Conservation (phyloP, 2,329 filamentous ascomycete genomes). For the Torrubiellomyces zombiae region DNA sequence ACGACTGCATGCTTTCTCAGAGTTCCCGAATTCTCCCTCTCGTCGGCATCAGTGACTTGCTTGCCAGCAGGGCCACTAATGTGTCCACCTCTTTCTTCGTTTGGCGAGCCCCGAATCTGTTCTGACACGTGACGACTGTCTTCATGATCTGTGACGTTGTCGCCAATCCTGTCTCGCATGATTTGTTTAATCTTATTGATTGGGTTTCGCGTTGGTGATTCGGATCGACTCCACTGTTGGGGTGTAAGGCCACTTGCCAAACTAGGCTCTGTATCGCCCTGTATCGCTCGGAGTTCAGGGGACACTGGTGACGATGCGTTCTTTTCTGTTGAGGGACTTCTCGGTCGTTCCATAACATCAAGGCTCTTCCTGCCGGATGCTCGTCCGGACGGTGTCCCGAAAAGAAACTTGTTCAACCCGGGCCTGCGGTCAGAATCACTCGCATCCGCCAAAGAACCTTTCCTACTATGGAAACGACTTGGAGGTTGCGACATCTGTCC, state of each 20-base stretch:
- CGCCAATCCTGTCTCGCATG: slow-evolving; percentile 36
- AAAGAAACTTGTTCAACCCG: slow-evolving; percentile 7
- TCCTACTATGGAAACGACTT: slow-evolving; percentile 17
- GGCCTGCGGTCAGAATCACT: slow-evolving; percentile 23
- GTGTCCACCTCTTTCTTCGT: no score
- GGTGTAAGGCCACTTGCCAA: slow-evolving; percentile 49
- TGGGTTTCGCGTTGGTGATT: slow-evolving; percentile 46
- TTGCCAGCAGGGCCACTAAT: no score
- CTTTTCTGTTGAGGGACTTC: slow-evolving; percentile 22
- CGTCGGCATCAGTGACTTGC: slow-evolving; percentile 5
- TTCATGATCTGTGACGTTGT: slow-evolving; percentile 21
- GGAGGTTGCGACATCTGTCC: slow-evolving; percentile 10
- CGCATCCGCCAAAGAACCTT: slow-evolving; percentile 20
- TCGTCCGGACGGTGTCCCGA: slow-evolving; percentile 9
- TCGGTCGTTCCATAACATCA: slow-evolving; percentile 24
- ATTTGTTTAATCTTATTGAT: slow-evolving; percentile 38
- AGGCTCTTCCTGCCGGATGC: slow-evolving; percentile 24
- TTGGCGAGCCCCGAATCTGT: slow-evolving; percentile 9
- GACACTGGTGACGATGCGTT: slow-evolving; percentile 32
- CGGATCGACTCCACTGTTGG: slow-evolving; percentile 41
- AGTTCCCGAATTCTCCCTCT: slow-evolving; percentile 11
- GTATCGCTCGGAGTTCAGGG: slow-evolving; percentile 30
- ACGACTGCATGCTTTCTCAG: slow-evolving; percentile 32
- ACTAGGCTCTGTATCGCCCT: slow-evolving; percentile 34
- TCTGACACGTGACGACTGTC: slow-evolving; percentile 11